phyloP scores from a whole-genome alignment of 805 yeast species.

The Candida pini region DNA sequence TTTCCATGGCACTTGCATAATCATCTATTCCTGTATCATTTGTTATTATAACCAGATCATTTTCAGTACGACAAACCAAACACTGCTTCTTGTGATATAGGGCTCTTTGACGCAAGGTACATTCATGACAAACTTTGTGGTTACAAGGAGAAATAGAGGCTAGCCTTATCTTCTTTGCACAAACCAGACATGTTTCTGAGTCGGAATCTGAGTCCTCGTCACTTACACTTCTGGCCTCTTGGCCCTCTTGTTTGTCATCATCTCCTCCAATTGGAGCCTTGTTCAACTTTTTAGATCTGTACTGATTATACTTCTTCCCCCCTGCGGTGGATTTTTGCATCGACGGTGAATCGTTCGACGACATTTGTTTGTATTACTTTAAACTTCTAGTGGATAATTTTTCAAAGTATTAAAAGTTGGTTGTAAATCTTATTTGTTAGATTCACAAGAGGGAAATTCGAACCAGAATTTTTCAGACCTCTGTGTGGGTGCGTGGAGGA shows the following conservation, averaged over 20 bases:
- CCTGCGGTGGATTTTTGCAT: no score
- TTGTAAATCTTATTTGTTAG: no score
- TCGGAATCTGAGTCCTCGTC: constrained; percentile 5
- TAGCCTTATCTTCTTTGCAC: constrained; percentile 66
- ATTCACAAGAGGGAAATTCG: no score
- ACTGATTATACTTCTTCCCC: no score
- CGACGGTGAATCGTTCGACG: no score
- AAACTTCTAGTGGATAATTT: no score
- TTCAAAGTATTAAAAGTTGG: no score
- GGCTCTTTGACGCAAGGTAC: constrained; percentile 80
- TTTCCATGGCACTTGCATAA: constrained; percentile 25
- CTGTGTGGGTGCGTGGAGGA: no score
- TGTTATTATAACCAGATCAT: constrained; percentile 52
- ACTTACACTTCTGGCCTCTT: neutral
- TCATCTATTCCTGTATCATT: constrained; percentile 36
- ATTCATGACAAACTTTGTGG: constrained; percentile 76
- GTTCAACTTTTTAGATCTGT: neutral
- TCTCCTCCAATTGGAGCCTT: no score
- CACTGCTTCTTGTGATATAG: constrained; percentile 70
- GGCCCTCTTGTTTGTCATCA: neutral
- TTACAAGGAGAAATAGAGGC: constrained; percentile 78
- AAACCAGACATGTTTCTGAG: constrained; percentile 60
- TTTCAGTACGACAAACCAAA: constrained; percentile 77
- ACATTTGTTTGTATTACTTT: no score
- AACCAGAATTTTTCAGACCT: no score